A percentile compares a stretch with the other conserved stretches of the same genome.
Conservation (phyloP, 305 asterid species). For the Salvia sclarea region DNA sequence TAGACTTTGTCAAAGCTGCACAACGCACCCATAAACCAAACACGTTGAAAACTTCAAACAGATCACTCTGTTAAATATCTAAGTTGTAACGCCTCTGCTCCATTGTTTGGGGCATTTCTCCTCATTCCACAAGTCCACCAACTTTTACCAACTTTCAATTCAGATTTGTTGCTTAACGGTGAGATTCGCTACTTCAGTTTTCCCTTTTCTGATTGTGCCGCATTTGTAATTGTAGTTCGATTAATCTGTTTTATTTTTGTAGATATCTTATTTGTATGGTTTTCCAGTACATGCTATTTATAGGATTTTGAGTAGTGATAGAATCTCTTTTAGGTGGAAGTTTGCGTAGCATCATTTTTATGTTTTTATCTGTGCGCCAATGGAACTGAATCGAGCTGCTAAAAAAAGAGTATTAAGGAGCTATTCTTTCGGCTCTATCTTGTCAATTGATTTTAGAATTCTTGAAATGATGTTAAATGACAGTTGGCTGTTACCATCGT, state of each 20-base stretch:
- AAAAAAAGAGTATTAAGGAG: neutral
- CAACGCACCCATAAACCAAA: slow-evolving; percentile 9
- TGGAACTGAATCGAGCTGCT: slow-evolving; percentile 10
- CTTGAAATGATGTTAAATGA: neutral
- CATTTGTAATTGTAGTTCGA: neutral
- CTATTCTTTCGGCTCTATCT: no score
- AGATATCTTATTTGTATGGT: neutral
- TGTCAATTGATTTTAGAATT: slow-evolving; percentile 3
- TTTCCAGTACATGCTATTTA: neutral
- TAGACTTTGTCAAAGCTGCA: neutral
- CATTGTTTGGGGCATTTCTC: neutral
- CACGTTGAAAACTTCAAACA: slow-evolving; percentile 7
- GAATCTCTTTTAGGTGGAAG: no score
- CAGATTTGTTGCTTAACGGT: slow-evolving; percentile 33
- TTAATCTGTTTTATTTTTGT: neutral
- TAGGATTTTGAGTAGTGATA: neutral
- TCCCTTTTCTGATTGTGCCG: neutral
- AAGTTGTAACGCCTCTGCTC: neutral
- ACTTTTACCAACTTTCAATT: slow-evolving; percentile 10
- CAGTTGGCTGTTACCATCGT: slow-evolving; percentile 4
- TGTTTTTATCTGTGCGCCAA: neutral
- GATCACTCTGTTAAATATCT: slow-evolving; percentile 6
- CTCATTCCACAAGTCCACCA: no score
- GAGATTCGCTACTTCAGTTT: slow-evolving; percentile 1
- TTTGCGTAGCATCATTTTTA: neutral